Percentiles rank a stretch among this genome's conserved stretches.
These are phyloP conservation scores for Annulohypoxylon stygium DNA, from an alignment of 495 filamentous ascomycete genomes.

Conservation along the genomic window DNA sequence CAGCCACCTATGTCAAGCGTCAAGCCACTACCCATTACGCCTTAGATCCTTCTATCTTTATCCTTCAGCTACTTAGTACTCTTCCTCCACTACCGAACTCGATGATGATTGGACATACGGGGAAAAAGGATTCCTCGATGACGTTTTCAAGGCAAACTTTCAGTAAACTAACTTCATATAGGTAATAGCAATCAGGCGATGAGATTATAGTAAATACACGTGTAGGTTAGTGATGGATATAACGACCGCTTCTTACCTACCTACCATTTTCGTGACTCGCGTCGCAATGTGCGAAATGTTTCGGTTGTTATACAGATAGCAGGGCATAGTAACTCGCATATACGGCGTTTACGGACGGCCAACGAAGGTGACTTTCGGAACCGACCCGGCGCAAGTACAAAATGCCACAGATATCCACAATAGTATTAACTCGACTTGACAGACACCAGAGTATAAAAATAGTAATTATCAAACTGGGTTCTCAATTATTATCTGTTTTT, in stretches of 20 bases:
- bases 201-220: too few relatives aligned
- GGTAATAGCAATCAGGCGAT: too few relatives aligned
- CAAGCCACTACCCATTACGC: constrained; percentile 3
- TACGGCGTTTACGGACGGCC: too few relatives aligned
- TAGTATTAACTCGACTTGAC: not conserved
- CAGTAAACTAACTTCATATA: not conserved
- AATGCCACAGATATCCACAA: not conserved
- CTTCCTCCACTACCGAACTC: not conserved
- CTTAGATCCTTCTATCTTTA: not conserved
- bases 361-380: too few relatives aligned
- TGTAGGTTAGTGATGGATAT: too few relatives aligned
- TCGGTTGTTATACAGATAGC: not conserved
- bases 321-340: too few relatives aligned
- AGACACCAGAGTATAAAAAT: not conserved
- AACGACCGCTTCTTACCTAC: not conserved
- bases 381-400: not conserved
- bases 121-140: not conserved
- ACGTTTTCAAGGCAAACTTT: not conserved
- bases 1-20: constrained; percentile 2
- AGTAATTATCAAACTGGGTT: not conserved
- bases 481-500: not conserved
- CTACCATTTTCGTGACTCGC: not conserved
- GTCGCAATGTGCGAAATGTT: not conserved
- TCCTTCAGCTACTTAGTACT: not conserved
- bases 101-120: not conserved